Percentiles rank a stretch among this genome's conserved stretches.
Evolutionary conservation across 1,284 basidiomycete genomes (phyloP).

Genomic region (Ustilago cynodontis): DNA sequence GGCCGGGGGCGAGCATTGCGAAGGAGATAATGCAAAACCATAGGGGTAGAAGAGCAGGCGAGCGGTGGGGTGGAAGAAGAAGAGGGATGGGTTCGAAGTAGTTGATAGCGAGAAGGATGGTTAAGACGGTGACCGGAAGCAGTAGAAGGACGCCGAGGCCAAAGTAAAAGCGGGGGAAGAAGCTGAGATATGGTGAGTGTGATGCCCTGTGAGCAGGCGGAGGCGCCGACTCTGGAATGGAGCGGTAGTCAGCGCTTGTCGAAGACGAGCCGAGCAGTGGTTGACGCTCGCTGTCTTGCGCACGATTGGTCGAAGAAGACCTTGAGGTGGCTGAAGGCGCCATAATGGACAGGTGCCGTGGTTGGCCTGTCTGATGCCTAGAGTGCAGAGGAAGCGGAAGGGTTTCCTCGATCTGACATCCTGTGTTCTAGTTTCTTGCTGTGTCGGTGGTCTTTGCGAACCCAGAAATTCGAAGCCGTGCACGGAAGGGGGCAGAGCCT

Average conservation of each 20-base stretch:
- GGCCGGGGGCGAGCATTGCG: slow-evolving; percentile 44
- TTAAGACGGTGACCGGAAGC: slow-evolving; percentile 34
- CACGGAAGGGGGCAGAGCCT: not conserved
- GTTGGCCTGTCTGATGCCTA: slow-evolving; percentile 8
- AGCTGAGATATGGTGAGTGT: slow-evolving; percentile 41
- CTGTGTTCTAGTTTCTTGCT: not conserved
- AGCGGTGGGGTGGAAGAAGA: slow-evolving; percentile 50
- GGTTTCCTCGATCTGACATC: not conserved
- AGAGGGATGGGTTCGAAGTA: slow-evolving; percentile 50
- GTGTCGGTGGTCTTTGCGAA: not conserved
- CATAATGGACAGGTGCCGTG: slow-evolving; percentile 12
- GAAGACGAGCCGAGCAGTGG: slow-evolving; percentile 28
- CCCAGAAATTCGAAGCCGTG: not conserved
- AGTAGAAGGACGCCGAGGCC: slow-evolving; percentile 39
- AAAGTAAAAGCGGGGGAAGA: slow-evolving; percentile 47
- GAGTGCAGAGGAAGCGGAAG: not conserved
- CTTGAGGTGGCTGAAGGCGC: slow-evolving; percentile 16
- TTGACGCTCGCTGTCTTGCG: slow-evolving; percentile 33
- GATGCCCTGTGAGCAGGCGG: slow-evolving; percentile 14
- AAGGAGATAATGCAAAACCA: slow-evolving; percentile 52
- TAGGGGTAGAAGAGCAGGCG: slow-evolving; percentile 47
- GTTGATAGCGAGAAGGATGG: slow-evolving; percentile 50
- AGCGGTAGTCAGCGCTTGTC: slow-evolving; percentile 21
- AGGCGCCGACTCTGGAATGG: slow-evolving; percentile 19
- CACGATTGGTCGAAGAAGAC: slow-evolving; percentile 15